Base-by-base conservation (phyloP, 768 basidiomycete species). In the Phanerochaete carnosa region DNA sequence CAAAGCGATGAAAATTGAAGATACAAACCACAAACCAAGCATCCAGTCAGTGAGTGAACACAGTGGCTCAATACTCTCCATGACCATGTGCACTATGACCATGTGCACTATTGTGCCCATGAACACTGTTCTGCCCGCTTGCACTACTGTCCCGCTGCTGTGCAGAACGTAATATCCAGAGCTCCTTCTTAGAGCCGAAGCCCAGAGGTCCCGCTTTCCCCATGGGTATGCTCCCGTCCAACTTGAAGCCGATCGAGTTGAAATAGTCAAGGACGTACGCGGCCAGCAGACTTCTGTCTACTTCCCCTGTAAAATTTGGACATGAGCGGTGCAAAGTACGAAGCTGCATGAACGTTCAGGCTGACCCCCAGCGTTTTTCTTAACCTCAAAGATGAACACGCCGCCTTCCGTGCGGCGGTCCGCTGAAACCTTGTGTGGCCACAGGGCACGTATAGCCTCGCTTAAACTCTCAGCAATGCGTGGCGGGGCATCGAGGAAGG, bases 191-290 rank as follows among this genome's bases (percentile, higher is more conserved):
- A 16, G 72, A 67, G 16, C 76, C 72, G 26, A 82, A 67, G 25
- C 76, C 74, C 51, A 79, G 65, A 29, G 77, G 62, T 4, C 76
- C 75, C 12, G 66, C 59, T 5, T 73, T 67, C 1, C 78, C 84
- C 66, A 92, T 79, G 0, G 85, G 82, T n/a, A 92, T 72, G 23
- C 86, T 82, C 1, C 88, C 86, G 64, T 87, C 83, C 15, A 92
- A 80, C 51, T 80, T 78, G 70, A 82, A 92, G 12, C 85, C 82
- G 57, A 84, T 72, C 23, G 74, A 72, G 64, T 74, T 77, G 63
- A 91, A 77, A 62, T 83, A 81, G 64, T 84, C 83, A 25, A 91
- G 74, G 23, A 88, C 77, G 65, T 87, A 83, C 66, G 86, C 83
- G 35, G 84, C 74, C 54, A 28, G 45, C 33, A 57, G 30, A 25